Evolutionary conservation across 441 rosid species (phyloP), one percentile per base, ranked within the genome.

Genomic region (Iberis amara): DNA sequence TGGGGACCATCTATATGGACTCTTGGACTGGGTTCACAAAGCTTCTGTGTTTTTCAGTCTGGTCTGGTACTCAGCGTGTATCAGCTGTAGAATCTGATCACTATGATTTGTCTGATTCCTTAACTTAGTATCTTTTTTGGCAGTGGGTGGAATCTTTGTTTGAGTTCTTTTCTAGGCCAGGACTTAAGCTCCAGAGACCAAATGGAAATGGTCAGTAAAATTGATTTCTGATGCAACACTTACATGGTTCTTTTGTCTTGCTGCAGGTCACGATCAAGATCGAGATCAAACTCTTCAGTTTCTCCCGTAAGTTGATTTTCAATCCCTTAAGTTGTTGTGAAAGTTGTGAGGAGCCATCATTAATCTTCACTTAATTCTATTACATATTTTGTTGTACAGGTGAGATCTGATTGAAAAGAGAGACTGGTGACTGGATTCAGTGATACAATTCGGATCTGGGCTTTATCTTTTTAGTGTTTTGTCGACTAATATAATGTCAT

Each of bases 231-330:
- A 63, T 28, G 64, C 59, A 39, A 60, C 43, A 35, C 55, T 69
- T 46, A 61, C 64, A 42, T 32, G 44, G 15, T 51, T 36, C 46
- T 53, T 62, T 49, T 14, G 56, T 40, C 53, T 58, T 41, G 44
- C 28, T 52, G 61, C 73, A 56, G 73, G 67, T 73, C 62, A 42
- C 39, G 30, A 3, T 67, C 66, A 44, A 47, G 88, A 66, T 84
- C 96, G 6, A 52, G 6, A 7, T 77, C 86, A 36, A 49, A 62
- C 30, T 75, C 92, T 41, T 83, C 88, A 37, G 39, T 62, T 36
- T 65, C 85, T 37, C 72, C 85, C 1, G 90, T 82, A 78, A 79
- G 94, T 77, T 6, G 35, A n/a, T n/a, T n/a, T n/a, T n/a, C n/a
- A n/a, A n/a, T n/a, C n/a, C n/a, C n/a, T n/a, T n/a, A n/a, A n/a